Evolutionary conservation across 331 rosid genomes (phyloP).

Genomic region (Acacia pycnantha): DNA sequence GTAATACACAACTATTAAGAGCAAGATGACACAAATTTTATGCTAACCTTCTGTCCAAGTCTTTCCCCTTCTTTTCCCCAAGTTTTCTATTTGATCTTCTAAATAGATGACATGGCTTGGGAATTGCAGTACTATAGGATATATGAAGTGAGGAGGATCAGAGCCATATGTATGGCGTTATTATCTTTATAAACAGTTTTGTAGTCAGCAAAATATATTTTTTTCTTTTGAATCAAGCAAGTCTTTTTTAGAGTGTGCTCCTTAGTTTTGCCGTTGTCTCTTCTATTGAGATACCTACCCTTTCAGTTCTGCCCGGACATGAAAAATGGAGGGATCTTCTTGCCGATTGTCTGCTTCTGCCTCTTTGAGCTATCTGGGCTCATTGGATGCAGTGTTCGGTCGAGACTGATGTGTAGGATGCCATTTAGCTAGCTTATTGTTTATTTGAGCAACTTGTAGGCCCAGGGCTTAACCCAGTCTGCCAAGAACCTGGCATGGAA

Average conservation of each 20-base stretch:
- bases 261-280: neutral
- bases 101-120: neutral
- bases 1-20: neutral
- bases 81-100: neutral
- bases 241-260: neutral
- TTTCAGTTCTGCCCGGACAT: neutral
- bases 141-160: slow-evolving; percentile 2
- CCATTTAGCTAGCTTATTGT: neutral
- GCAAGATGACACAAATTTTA: neutral
- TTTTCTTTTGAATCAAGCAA: neutral
- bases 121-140: neutral
- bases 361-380: neutral
- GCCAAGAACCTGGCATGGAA: neutral
- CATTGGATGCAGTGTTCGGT: neutral
- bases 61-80: neutral
- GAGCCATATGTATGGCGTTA: neutral
- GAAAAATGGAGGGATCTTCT: neutral
- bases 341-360: neutral
- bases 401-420: neutral
- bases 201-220: neutral
- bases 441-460: neutral
- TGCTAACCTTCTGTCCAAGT: neutral
- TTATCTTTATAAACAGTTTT: neutral
- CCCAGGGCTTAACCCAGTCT: neutral
- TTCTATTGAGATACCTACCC: neutral